Base-by-base conservation (phyloP, 2,329 filamentous ascomycete genomes). In the Fonsecaea pedrosoi region DNA sequence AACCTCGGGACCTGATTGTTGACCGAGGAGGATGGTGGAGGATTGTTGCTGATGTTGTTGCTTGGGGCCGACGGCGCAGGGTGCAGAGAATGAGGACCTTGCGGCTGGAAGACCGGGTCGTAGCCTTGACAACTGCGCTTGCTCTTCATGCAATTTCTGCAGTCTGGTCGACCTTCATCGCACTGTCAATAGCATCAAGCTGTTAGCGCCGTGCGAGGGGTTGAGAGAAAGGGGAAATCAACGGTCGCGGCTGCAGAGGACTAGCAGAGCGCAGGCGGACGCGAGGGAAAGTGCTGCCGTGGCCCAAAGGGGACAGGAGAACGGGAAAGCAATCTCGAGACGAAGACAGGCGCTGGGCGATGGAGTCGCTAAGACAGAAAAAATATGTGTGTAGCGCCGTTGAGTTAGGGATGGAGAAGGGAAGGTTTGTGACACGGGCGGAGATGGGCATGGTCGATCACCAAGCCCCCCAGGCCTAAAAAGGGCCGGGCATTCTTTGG, bases 101-200 rank as follows among this genome's bases (percentile, higher is more conserved):
- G 87, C 92, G 81, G 92, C 89, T 85, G 87, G 81, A 89, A 89
- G 70, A 89, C 87, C 40, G 87, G 87, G 74, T 90, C 87, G 84
- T 89, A 90, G 67, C 87, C 87, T 69, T 89, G 77, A 75, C 87
- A 90, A 76, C 89, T 86, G 74, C 87, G 85, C 76, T 89, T 89
- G 78, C 86, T 88, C 76, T 90, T 90, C 72, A 86, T 83, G 74
- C 87, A 90, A 76, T 90, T 90, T 73, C 86, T 81, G 84, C 95
- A 99, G 67, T 90, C 89, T 25, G 95, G 95, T 79, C 97, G 93
- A 68, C 88, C 89, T 84, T 99, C 95, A 86, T 98, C 95, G 82
- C 95, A 99, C 95, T 97, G 78, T 72, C 68, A 54, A 61, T 48
- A 42, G 42, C 57, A 62, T 54, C 18, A 38, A 58, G 60, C 60